phyloP scores from a whole-genome alignment of 2,329 filamentous ascomycete species.

The Meredithiella fracta region DNA sequence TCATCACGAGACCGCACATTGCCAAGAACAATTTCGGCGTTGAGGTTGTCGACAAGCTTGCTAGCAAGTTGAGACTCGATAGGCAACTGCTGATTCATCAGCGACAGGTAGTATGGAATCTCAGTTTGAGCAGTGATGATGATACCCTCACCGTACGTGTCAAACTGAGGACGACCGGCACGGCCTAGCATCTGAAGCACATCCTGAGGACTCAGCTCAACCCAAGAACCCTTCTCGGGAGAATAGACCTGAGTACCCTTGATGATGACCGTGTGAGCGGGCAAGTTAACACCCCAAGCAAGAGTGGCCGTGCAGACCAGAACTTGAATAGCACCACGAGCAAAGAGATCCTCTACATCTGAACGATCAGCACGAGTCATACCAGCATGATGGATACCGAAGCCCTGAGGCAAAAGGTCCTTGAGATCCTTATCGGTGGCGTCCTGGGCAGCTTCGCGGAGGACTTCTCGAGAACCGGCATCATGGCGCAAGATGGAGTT shows the following conservation, averaged over 20 bases:
- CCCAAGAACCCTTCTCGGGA: conserved; percentile 96
- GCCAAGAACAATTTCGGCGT: conserved; percentile 87
- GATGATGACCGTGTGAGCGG: conserved; percentile 95
- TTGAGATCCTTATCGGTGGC: conserved; percentile 80
- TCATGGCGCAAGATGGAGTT: conserved; percentile 88
- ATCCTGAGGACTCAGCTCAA: conserved; percentile 92
- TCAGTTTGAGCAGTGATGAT: conserved; percentile 93
- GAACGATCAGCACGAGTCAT: conserved; percentile 92
- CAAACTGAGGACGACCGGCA: conserved; percentile 89
- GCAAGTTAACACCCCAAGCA: conserved; percentile 96
- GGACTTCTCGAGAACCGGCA: conserved; percentile 74
- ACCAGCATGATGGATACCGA: conserved; percentile 95
- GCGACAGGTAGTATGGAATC: conserved; percentile 91
- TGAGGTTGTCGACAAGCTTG: conserved; percentile 85
- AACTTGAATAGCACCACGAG: conserved; percentile 80
- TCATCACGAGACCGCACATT: conserved; percentile 86
- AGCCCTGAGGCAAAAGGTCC: conserved; percentile 86
- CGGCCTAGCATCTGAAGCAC: conserved; percentile 97
- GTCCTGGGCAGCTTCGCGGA: conserved; percentile 68
- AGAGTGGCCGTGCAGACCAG: conserved; percentile 95
- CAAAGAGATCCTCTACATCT: conserved; percentile 87
- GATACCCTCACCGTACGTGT: conserved; percentile 95
- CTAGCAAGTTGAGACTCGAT: conserved; percentile 95
- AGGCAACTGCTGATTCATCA: conserved; percentile 91
- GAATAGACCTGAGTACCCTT: conserved; percentile 98